Base-by-base conservation (phyloP, 768 basidiomycete species). In the Tulasnella sp. region DNA sequence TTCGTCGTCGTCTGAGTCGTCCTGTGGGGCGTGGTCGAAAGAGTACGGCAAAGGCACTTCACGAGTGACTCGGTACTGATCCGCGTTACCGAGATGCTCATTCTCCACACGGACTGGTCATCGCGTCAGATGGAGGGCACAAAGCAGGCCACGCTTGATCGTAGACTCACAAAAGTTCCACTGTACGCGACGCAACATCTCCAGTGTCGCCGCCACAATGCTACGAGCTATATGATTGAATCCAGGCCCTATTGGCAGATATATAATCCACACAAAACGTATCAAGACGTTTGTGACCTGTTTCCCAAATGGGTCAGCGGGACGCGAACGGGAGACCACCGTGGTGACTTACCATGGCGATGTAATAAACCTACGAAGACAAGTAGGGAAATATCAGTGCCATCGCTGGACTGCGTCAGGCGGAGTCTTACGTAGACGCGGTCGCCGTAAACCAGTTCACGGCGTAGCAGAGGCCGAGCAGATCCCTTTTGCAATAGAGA, bases 71-170 rank as follows among this genome's bases (percentile, higher is more conserved):
- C 92, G 88, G 70, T 90, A 95, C 66, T 92, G 90, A 77, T 90
- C 89, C 70, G 88, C 81, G 70, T 96, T 96, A 75, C 88, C 88
- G 26, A 94, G 73, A 64, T 96, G 93, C 72, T 96, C 93, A 72
- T 88, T 92, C 70, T 94, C 88, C 43, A 90, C 72, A 64, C 88
- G 87, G 70, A 80, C 85, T 88, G 64, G 10, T 24, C 29, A 17
- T 30, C 32, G 11, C 51, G 65, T 32, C 11, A 23, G 49, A 7
- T 32, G 17, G 44, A 24, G 4, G 30, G 23, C 41, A n/a, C n/a
- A 38, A 38, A 38, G 34, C 15, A 38, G 7, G 5, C 7, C 34
- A 38, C 5, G 34, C 34, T 38, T 15, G 7, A 26, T 51, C 11
- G 27, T 17, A 38, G 30, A 71, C 86, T 66, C 61, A 91, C 88